phyloP scores from a whole-genome alignment of 2,329 filamentous ascomycete genomes.

The Neopestalotiopsis rosae region DNA sequence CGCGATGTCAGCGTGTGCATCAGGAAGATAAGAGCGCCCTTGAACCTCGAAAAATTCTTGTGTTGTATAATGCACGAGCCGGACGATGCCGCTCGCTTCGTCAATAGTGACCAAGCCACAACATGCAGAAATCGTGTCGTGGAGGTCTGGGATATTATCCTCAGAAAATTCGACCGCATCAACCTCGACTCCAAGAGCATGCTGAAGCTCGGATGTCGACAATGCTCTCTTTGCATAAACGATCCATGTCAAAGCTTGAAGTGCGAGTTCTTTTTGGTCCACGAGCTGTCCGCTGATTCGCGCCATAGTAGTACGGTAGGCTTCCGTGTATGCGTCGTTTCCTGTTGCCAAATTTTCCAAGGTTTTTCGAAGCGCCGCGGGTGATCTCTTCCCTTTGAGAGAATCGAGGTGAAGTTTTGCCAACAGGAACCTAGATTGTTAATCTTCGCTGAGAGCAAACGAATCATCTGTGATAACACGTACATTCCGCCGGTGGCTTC shows the following conservation, averaged over 20 bases:
- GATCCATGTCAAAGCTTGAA: conserved; percentile 46
- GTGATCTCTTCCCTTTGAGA: conserved; percentile 35
- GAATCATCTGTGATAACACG: conserved; percentile 22
- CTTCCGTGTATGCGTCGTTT: conserved; percentile 37
- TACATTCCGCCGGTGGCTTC: conserved; percentile 39
- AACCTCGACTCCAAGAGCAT: conserved; percentile 46
- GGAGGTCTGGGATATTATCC: conserved; percentile 39
- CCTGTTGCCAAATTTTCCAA: conserved; percentile 38
- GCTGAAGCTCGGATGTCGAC: conserved; percentile 40
- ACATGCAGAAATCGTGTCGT: conserved; percentile 43
- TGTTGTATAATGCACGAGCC: conserved; percentile 15
- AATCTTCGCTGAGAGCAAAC: conserved; percentile 14
- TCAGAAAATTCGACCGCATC: conserved; percentile 35
- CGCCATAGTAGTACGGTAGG: conserved; percentile 48
- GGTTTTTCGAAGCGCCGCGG: conserved; percentile 37
- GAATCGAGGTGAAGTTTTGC: conserved; percentile 43
- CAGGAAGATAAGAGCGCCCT: background rate
- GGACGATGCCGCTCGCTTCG: conserved; percentile 40
- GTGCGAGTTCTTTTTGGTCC: conserved; percentile 42
- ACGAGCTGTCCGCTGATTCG: conserved; percentile 45
- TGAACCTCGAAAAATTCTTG: conserved; percentile 15
- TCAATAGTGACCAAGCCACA: conserved; percentile 48
- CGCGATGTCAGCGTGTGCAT: conserved; percentile 1
- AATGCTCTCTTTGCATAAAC: conserved; percentile 41
- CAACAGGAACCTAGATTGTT: conserved; percentile 42